phyloP scores from a whole-genome alignment of 331 rosid species.

The Pyrus hybrid region DNA sequence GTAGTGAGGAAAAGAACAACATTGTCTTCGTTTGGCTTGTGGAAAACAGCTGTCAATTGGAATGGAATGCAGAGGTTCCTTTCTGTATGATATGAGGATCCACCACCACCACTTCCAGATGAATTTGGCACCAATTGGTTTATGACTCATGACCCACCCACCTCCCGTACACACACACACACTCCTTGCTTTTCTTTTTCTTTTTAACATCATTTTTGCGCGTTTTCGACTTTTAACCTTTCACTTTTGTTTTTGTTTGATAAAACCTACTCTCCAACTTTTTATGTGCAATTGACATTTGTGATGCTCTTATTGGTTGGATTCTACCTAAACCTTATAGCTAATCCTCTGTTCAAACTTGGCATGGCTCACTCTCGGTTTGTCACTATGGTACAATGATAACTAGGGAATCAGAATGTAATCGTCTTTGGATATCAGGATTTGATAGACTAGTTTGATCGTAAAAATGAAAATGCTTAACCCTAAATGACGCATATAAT shows the following conservation, averaged over 20 bases:
- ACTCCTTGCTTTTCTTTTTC: neutral
- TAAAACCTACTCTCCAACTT: neutral
- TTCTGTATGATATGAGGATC: neutral
- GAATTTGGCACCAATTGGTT: neutral
- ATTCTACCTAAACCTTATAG: too few species aligned
- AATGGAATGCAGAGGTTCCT: constrained; percentile 1
- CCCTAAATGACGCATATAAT: too few species aligned
- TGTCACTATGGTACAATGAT: too few species aligned
- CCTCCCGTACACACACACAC: too few species aligned
- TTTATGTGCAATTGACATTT: neutral
- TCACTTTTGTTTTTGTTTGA: neutral
- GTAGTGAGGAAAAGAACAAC: neutral
- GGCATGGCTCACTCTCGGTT: too few species aligned
- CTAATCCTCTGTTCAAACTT: too few species aligned
- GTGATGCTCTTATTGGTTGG: neutral
- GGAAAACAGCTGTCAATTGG: neutral
- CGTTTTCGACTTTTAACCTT: neutral
- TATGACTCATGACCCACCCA: constrained; percentile 12
- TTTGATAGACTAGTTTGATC: too few species aligned
- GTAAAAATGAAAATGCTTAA: too few species aligned
- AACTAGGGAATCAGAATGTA: too few species aligned
- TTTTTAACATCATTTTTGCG: too few species aligned
- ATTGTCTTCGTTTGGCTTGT: neutral
- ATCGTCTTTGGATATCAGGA: too few species aligned
- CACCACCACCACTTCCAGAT: constrained; percentile 2